Evolutionary conservation across 495 filamentous ascomycete species (phyloP), one percentile per base, ranked within the genome.

Genomic region (Penicillium soppii): DNA sequence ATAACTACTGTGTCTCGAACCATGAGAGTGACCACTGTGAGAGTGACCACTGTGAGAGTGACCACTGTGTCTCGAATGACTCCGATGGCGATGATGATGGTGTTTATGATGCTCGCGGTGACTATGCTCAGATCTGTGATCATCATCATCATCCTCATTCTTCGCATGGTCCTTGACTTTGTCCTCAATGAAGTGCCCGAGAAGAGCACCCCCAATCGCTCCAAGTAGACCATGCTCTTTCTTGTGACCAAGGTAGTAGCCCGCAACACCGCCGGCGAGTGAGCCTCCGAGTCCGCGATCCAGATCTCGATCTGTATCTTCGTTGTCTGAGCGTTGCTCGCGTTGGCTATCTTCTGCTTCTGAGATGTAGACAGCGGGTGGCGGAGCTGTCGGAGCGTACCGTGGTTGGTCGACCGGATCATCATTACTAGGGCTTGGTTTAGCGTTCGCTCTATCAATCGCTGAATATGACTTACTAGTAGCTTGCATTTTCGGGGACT

Each of bases 381-480:
- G 36, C 0, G 35, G 53, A 4, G 56, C 47, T 8, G 49, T 63
- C 45, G 27, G 45, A 2, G 60, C 42, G 45, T 54, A 61, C 39
- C 56, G 47, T 23, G 59, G 54, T 33, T 59, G 47, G 6, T 61
- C 43, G 16, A 47, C 51, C 5, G 60, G 61, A 21, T 55, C 52
- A 32, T 59, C 54, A 30, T 54, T 58, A 17, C 21, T 51, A 15
- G 2, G 23, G 40, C 41, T 25, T 10, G 5, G n/a, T 21, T 58
- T 23, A 38, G 36, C 43, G 10, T 17, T 19, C 16, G 21, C 15
- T 37, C 8, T 21, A 13, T 29, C 1, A 30, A n/a, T n/a, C n/a
- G n/a, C n/a, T n/a, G n/a, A n/a, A n/a, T n/a, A n/a, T n/a, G n/a
- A 62, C 67, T 47, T 52, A 75, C 73, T 73, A 74, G 58, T 76